Evolutionary conservation across 2,329 filamentous ascomycete genomes (phyloP).

Genomic region (Nigrospora osmanthi): DNA sequence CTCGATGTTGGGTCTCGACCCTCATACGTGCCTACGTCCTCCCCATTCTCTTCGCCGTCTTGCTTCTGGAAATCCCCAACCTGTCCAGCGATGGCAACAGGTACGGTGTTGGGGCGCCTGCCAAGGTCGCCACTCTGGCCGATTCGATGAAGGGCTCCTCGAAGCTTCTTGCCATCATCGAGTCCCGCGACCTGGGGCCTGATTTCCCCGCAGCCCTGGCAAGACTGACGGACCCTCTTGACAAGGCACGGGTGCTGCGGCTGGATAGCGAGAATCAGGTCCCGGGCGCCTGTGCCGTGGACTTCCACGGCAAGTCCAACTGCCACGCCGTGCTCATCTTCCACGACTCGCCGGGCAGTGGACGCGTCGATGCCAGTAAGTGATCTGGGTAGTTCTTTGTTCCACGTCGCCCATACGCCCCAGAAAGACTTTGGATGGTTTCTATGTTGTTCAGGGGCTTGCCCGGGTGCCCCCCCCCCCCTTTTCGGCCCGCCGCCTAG

Average conservation of each 20-base stretch:
- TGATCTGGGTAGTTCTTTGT: too few relatives aligned
- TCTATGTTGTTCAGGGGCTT: too few relatives aligned
- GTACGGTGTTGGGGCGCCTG: constrained; percentile 11
- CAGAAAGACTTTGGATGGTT: too few relatives aligned
- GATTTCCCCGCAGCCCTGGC: constrained; percentile 14
- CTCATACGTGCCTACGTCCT: constrained; percentile 15
- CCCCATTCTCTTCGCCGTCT: constrained; percentile 12
- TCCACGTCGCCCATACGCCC: too few relatives aligned
- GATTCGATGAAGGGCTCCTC: constrained; percentile 11
- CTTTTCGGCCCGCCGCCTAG: too few relatives aligned
- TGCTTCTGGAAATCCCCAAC: constrained; percentile 18
- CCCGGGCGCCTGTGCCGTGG: constrained; percentile 12
- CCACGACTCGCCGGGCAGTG: constrained; percentile 58
- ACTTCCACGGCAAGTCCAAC: constrained; percentile 50
- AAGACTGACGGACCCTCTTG: constrained; percentile 12
- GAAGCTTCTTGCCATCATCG: constrained; percentile 13
- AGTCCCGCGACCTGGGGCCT: constrained; percentile 10
- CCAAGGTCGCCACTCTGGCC: constrained; percentile 9
- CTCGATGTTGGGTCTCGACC: constrained; percentile 15
- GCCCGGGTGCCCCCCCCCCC: too few relatives aligned
- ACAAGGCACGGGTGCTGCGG: constrained; percentile 8
- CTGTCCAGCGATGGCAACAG: constrained; percentile 10
- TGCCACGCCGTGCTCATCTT: constrained; percentile 72
- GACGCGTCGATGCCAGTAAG: constrained; percentile 17
- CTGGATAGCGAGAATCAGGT: constrained; percentile 8